Conservation (phyloP, 306 rosid genomes). For the Astragalus glycyphyllos region DNA sequence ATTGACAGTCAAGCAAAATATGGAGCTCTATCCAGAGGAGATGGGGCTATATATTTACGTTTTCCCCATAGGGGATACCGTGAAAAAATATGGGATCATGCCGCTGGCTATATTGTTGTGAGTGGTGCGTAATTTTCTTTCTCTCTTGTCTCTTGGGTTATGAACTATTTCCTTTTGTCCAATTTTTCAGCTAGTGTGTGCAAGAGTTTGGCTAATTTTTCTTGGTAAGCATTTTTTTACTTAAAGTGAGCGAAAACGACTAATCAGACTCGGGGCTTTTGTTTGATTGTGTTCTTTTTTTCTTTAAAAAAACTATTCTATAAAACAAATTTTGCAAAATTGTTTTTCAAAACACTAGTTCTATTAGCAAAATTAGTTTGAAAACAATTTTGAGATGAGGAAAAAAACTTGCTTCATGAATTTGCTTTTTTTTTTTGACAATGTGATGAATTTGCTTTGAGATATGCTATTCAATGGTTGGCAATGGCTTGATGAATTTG, state of each 20-base stretch:
- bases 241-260: conserved; percentile 1
- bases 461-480: too few species aligned
- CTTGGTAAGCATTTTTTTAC: conserved; percentile 25
- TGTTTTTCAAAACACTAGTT: too few species aligned
- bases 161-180: conserved; percentile 16
- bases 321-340: too few species aligned
- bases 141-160: not conserved
- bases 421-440: too few species aligned
- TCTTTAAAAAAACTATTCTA: too few species aligned
- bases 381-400: too few species aligned
- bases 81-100: conserved; percentile 99
- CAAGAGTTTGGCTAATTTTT: conserved; percentile 13
- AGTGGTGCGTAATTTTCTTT: conserved; percentile 56
- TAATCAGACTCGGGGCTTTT: not conserved
- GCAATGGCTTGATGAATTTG: not conserved
- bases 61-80: conserved; percentile 89
- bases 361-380: too few species aligned
- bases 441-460: too few species aligned
- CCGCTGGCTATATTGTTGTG: conserved; percentile 94
- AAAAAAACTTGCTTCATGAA: too few species aligned
- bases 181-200: conserved; percentile 5
- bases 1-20: conserved; percentile 98
- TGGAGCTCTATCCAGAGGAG: conserved; percentile 96
- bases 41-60: conserved; percentile 92
- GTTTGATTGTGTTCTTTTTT: too few species aligned